Percentiles rank a stretch among this genome's conserved stretches.
phyloP scores from a whole-genome alignment of 176 grass and related monocot genomes.

The Sorghum bicolor region DNA sequence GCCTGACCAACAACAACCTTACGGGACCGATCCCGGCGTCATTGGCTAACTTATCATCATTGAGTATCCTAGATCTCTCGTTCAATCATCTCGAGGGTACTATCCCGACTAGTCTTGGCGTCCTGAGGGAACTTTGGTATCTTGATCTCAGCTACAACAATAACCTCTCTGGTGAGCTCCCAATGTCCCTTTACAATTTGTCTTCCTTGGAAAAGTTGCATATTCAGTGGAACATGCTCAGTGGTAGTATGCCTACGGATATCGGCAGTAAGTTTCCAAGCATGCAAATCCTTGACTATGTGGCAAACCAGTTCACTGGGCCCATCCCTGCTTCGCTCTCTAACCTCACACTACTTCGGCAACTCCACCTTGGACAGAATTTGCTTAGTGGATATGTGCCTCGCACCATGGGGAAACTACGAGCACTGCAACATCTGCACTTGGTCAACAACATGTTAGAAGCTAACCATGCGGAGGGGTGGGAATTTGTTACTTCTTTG shows the following conservation, averaged over 20 bases:
- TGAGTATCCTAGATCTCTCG: fast-evolving
- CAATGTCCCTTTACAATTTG: not conserved
- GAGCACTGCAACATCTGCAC: fast-evolving
- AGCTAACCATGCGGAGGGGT: not conserved
- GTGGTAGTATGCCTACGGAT: not conserved
- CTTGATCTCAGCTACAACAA: not conserved
- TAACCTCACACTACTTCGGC: not conserved
- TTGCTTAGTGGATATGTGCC: not conserved
- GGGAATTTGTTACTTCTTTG: slow-evolving; percentile 22
- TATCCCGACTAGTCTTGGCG: not conserved
- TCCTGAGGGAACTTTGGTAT: not conserved
- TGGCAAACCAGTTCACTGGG: not conserved
- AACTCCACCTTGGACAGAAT: fast-evolving
- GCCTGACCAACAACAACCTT: not conserved
- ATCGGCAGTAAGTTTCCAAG: not conserved
- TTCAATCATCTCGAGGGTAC: not conserved
- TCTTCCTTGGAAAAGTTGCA: not conserved
- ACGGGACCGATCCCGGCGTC: not conserved
- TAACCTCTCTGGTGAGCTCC: not conserved
- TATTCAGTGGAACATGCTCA: not conserved
- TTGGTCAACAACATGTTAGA: not conserved
- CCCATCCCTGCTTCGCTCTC: not conserved
- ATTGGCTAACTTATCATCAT: not conserved
- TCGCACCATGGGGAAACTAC: not conserved
- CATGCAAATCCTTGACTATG: fast-evolving